phyloP scores from a whole-genome alignment of 1,284 basidiomycete species.

The Cryptococcus hybrid region DNA sequence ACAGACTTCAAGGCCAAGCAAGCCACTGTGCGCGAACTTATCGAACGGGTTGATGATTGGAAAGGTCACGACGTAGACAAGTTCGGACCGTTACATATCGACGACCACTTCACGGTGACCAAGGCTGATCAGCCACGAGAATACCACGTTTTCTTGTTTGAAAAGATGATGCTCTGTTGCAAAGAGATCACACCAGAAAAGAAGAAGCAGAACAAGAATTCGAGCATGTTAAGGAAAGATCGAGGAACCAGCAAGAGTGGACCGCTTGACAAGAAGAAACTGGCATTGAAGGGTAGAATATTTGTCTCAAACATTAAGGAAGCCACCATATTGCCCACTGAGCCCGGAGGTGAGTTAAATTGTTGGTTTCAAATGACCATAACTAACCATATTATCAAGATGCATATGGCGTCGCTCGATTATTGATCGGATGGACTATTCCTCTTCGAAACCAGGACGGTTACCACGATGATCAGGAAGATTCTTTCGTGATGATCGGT shows the following conservation, averaged over 20 bases:
- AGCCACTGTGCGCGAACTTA: constrained; percentile 82
- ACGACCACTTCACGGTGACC: constrained; percentile 93
- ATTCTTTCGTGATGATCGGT: constrained; percentile 92
- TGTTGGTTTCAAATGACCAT: neutral
- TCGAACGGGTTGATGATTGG: constrained; percentile 94
- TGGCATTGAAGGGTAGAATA: constrained; percentile 94
- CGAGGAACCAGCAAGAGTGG: constrained; percentile 59
- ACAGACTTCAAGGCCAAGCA: constrained; percentile 70
- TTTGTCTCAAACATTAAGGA: constrained; percentile 92
- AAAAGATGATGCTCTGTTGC: constrained; percentile 98
- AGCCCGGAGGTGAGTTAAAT: constrained; percentile 60
- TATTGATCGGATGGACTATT: constrained; percentile 42
- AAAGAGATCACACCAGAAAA: constrained; percentile 64
- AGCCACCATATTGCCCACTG: constrained; percentile 56
- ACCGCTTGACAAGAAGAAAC: constrained; percentile 56
- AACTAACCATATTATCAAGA: constrained; percentile 7
- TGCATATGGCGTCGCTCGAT: constrained; percentile 25
- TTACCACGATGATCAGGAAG: constrained; percentile 52
- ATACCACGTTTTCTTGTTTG: constrained; percentile 98
- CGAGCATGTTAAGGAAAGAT: constrained; percentile 47
- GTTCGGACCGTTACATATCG: constrained; percentile 89
- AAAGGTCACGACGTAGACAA: constrained; percentile 94
- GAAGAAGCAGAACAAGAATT: constrained; percentile 51
- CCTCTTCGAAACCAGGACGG: constrained; percentile 19
- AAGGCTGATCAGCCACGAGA: constrained; percentile 97